These are phyloP conservation scores for Jacaranda mimosifolia DNA, from an alignment of 257 asterid species.

Conservation along the genomic window DNA sequence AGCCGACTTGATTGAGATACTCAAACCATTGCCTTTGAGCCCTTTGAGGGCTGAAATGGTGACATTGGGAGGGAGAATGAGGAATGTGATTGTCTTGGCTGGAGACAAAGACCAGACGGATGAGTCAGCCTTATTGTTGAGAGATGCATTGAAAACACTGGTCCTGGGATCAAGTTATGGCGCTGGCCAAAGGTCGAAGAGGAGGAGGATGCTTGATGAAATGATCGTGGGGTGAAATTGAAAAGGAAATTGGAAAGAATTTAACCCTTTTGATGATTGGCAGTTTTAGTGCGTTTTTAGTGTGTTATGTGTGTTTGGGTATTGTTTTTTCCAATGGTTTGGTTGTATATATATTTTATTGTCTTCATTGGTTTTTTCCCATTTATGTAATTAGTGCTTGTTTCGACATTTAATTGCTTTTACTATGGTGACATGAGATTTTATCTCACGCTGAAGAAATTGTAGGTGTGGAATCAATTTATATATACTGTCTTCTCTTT, in stretches of 20 bases:
- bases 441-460: too few relatives aligned
- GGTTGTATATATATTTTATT: background rate
- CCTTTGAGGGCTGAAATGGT: slow-evolving; percentile 70
- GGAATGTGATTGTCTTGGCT: slow-evolving; percentile 58
- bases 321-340: background rate
- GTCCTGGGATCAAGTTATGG: slow-evolving; percentile 43
- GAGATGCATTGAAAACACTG: slow-evolving; percentile 59
- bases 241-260: background rate
- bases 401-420: background rate
- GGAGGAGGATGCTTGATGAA: slow-evolving; percentile 53
- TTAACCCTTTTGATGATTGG: background rate
- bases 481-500: too few relatives aligned
- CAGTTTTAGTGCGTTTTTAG: slow-evolving; percentile 11
- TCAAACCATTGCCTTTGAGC: slow-evolving; percentile 51
- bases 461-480: too few relatives aligned
- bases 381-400: slow-evolving; percentile 21
- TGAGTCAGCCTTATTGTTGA: slow-evolving; percentile 48
- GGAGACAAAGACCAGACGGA: slow-evolving; percentile 55
- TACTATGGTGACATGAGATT: too few relatives aligned
- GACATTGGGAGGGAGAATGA: slow-evolving; percentile 63
- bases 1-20: slow-evolving; percentile 54
- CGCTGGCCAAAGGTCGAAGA: slow-evolving; percentile 52
- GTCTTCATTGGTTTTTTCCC: background rate
- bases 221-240: slow-evolving; percentile 12
- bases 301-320: background rate